Conservation (phyloP, 2,329 filamentous ascomycete species). For the Colletotrichum limetticola region DNA sequence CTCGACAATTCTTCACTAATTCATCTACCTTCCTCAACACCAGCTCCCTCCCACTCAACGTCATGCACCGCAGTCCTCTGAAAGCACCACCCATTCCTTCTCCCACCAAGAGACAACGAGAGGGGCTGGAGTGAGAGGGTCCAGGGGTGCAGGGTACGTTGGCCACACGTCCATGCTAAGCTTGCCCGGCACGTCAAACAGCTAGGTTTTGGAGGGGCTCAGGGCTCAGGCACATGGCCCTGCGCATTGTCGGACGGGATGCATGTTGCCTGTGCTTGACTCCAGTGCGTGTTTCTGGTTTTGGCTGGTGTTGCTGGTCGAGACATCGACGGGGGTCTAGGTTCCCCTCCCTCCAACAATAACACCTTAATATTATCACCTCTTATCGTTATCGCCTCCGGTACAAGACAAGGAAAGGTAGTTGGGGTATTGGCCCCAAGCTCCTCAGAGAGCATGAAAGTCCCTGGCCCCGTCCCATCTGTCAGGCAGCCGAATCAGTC, state of each 20-base stretch:
- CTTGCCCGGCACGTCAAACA: slow-evolving; percentile 23
- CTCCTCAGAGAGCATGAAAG: background rate
- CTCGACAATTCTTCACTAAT: background rate
- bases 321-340: background rate
- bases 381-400: background rate
- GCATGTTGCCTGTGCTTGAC: slow-evolving; percentile 8
- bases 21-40: background rate
- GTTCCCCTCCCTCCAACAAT: background rate
- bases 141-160: background rate
- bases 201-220: background rate
- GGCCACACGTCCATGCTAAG: slow-evolving; percentile 26
- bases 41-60: background rate
- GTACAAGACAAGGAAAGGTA: background rate
- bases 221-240: background rate
- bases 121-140: background rate
- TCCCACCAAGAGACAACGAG: background rate
- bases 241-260: slow-evolving; percentile 14
- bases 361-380: background rate
- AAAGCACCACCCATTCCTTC: background rate
- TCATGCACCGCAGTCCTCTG: background rate
- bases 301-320: background rate
- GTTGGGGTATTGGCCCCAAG: background rate
- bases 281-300: slow-evolving; percentile 9
- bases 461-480: background rate
- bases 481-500: background rate